phyloP scores from a whole-genome alignment of 73 alveolate genomes.

The Symbiodinium natans region DNA sequence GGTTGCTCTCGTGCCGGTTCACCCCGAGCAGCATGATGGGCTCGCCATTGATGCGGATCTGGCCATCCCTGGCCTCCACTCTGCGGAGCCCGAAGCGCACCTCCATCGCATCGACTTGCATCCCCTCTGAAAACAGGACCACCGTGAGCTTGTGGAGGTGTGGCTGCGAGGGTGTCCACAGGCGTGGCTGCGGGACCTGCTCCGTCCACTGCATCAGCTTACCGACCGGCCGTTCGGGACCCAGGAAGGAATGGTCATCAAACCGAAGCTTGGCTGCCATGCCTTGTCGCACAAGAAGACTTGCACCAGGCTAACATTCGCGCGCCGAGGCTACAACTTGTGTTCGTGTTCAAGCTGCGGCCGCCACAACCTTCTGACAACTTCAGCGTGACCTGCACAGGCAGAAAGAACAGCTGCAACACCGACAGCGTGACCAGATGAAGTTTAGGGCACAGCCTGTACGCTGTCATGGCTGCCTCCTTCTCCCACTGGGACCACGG shows the following conservation, averaged over 20 bases:
- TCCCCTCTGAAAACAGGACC: background rate
- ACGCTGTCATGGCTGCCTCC: background rate
- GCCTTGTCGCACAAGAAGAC: background rate
- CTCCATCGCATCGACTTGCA: constrained; percentile 23
- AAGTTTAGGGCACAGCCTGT: background rate
- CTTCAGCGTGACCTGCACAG: constrained; percentile 25
- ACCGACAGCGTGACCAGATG: background rate
- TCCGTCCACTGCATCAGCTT: background rate
- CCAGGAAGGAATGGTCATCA: background rate
- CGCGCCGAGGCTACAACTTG: no score
- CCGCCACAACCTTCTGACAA: constrained; percentile 17
- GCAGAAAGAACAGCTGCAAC: background rate
- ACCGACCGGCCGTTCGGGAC: background rate
- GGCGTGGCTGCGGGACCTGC: constrained; percentile 28
- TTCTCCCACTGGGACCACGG: background rate
- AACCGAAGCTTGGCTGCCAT: background rate
- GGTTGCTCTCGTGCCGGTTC: constrained; percentile 60
- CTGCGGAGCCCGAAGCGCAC: constrained; percentile 77
- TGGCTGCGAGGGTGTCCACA: constrained; percentile 18
- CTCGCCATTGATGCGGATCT: constrained; percentile 39
- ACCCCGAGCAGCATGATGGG: constrained; percentile 48
- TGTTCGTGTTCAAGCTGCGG: background rate
- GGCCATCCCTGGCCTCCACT: constrained; percentile 3
- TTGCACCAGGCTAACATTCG: no score
- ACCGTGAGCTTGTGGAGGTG: constrained; percentile 14